Percentiles rank a stretch among this genome's conserved stretches.
phyloP scores from a whole-genome alignment of 169 alveolate genomes.

The Besnoitia besnoiti region DNA sequence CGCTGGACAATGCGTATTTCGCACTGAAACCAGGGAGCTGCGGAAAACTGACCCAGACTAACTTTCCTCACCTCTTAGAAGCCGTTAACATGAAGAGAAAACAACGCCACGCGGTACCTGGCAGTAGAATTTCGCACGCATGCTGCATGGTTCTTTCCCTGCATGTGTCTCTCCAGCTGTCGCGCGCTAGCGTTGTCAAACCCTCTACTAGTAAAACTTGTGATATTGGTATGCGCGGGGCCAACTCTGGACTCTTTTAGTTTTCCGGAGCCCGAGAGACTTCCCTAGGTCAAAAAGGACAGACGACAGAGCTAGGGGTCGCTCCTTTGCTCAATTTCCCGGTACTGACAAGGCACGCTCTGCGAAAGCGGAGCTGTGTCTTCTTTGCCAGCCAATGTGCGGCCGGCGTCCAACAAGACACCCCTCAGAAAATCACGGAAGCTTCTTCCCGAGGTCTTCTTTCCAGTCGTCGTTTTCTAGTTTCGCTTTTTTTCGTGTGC shows the following conservation, averaged over 20 bases:
- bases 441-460: not conserved
- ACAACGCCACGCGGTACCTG: too few species aligned
- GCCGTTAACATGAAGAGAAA: too few species aligned
- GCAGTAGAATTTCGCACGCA: not conserved
- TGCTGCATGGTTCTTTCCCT: not conserved
- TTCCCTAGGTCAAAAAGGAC: too few species aligned
- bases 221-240: too few species aligned
- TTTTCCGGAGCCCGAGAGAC: too few species aligned
- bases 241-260: too few species aligned
- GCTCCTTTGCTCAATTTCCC: not conserved
- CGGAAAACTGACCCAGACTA: too few species aligned
- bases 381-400: not conserved
- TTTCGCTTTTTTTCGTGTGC: not conserved
- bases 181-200: not conserved
- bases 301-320: not conserved
- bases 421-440: not conserved
- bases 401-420: not conserved
- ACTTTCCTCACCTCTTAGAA: too few species aligned
- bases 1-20: too few species aligned
- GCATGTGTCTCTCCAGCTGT: not conserved
- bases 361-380: not conserved
- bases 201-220: too few species aligned
- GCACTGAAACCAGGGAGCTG: too few species aligned
- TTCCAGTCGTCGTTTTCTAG: too few species aligned
- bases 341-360: not conserved